Evolutionary conservation across 148 eudicot genomes (phyloP).

Genomic region (Heliosperma pusillum): DNA sequence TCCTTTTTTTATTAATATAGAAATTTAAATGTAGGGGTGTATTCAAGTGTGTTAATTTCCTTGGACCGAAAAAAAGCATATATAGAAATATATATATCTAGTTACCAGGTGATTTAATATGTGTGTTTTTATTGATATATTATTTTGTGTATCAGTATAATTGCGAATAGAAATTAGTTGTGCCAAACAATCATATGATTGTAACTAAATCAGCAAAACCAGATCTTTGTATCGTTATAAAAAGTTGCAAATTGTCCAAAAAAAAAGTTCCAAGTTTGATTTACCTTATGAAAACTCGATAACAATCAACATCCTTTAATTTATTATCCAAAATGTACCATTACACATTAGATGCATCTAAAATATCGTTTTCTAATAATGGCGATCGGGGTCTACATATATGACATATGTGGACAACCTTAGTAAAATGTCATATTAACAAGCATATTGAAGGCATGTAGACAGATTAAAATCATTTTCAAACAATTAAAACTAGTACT

Average conservation of each 20-base stretch:
- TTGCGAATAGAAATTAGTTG: neutral
- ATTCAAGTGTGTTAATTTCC: constrained; percentile 10
- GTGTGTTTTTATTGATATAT: neutral
- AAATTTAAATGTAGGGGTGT: constrained; percentile 7
- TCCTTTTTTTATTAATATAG: constrained; percentile 5
- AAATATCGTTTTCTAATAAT: neutral
- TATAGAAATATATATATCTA: constrained; percentile 11
- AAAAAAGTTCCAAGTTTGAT: no score
- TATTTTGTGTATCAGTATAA: neutral
- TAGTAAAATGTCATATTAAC: neutral
- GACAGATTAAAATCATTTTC: neutral
- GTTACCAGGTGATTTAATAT: neutral
- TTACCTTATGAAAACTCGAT: no score
- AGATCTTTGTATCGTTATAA: no score
- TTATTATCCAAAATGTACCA: no score
- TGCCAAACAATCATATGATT: no score
- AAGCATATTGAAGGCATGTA: neutral
- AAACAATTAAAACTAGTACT: neutral
- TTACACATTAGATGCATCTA: no score
- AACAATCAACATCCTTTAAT: no score
- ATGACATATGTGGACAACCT: neutral
- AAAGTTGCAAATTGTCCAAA: no score
- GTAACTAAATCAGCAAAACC: no score
- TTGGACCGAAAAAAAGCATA: constrained; percentile 4
- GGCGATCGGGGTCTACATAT: neutral